Base-by-base conservation (phyloP, 768 basidiomycete genomes). In the Mycena amicta region DNA sequence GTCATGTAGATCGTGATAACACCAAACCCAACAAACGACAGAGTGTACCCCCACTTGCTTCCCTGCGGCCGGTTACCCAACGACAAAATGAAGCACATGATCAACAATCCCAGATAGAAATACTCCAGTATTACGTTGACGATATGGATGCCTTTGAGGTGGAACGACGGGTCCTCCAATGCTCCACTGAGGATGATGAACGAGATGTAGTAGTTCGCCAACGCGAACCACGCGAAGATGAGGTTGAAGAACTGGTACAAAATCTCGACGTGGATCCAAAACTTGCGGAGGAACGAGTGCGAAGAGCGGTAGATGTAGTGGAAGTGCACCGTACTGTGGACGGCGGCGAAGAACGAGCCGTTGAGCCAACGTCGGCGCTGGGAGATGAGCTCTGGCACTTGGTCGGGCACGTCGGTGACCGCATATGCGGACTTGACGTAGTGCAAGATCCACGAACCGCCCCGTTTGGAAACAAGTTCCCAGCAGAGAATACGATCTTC, bases 1-100 rank as follows among this genome's bases (percentile, higher is more conserved):
- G 94, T 93, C 96, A 99, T 98, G 69, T 98, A 98, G n/a, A 94
- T 71, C 29, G 96, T 98, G 62, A 99, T 86, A 23, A 96, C 3
- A 3, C 83, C 93, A 74, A 96, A 99, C 1, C 93, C 92, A 28
- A 96, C 69, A 67, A 98, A 87, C 27, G 93, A 89, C 5, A 83
- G 67, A 2, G 92, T 93, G 71, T 97, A 99, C 5, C 85, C 86
- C 83, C 87, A 86, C 71, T 92, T 95, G 3, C 87, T 83, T 29
- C 95, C 95, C 64, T 95, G 92, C 3, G 95, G 95, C 12, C 96
- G 77, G 70, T 98, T 98, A 0, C 95, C 96, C 54, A 98, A 76
- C 2, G 92, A 79, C 33, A 96, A 82, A 52, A 97, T 77, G 76
- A 95, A 95, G 70, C 93, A 95, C 74, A 85, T 87, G 66, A 95